phyloP scores from a whole-genome alignment of 441 rosid species.

The Caryocar brasiliense region DNA sequence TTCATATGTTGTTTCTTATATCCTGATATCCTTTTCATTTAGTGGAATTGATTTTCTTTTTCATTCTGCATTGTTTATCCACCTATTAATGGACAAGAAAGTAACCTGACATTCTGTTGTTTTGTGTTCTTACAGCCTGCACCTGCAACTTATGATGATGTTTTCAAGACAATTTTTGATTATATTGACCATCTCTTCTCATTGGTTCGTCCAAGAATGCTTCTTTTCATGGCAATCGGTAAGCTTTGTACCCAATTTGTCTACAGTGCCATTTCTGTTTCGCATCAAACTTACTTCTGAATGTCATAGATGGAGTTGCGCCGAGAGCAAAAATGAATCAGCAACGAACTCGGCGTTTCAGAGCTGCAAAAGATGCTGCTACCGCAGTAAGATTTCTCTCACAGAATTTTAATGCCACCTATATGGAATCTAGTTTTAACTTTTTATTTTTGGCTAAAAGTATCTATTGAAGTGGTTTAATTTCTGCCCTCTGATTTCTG shows the following conservation, averaged over 20 bases:
- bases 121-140: slow-evolving; percentile 49
- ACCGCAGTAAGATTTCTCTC: slow-evolving; percentile 52
- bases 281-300: background rate
- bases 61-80: background rate
- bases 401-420: background rate
- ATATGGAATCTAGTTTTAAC: background rate
- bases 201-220: slow-evolving; percentile 90
- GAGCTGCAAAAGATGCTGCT: slow-evolving; percentile 96
- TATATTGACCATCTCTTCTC: slow-evolving; percentile 82
- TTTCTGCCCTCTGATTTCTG: background rate
- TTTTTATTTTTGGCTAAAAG: slow-evolving; percentile 1
- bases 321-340: slow-evolving; percentile 99
- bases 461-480: background rate
- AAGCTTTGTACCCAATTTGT: slow-evolving; percentile 13
- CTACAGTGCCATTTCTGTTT: background rate
- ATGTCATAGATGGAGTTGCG: slow-evolving; percentile 78
- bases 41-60: background rate
- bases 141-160: slow-evolving; percentile 80
- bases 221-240: slow-evolving; percentile 93
- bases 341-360: slow-evolving; percentile 87
- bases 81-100: background rate
- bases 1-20: too few relatives aligned
- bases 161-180: slow-evolving; percentile 71
- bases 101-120: slow-evolving; percentile 1
- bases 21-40: too few relatives aligned